Evolutionary conservation across 176 grass and related monocot genomes (phyloP).

Genomic region (Phragmites australis): DNA sequence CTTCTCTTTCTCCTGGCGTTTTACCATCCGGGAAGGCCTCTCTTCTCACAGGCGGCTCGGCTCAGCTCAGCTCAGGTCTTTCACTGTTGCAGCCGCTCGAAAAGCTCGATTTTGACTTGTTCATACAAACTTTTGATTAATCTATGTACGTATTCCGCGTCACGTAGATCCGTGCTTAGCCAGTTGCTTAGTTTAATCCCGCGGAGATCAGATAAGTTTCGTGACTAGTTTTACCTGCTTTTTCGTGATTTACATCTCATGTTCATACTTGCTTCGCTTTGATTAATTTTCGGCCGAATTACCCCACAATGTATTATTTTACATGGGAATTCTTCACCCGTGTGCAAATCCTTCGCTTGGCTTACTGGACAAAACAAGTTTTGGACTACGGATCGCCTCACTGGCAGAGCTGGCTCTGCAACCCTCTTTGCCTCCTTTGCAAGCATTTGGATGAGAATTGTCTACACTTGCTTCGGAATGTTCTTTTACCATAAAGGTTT

Average conservation of each 20-base stretch:
- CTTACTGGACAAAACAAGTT: not conserved
- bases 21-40: no score
- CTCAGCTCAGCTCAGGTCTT: no score
- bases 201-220: conserved; percentile 20
- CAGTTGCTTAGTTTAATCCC: not conserved
- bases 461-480: no score
- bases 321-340: no score
- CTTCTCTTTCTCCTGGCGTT: no score
- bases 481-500: no score
- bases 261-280: not conserved
- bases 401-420: no score
- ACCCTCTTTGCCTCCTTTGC: no score
- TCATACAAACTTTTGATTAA: conserved; percentile 10
- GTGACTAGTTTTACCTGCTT: not conserved
- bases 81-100: not conserved
- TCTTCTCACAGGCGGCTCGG: no score
- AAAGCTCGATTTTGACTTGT: conserved; percentile 38
- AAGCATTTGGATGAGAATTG: no score
- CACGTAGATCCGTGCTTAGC: conserved; percentile 31
- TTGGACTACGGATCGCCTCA: no score
- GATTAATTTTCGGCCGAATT: conserved; percentile 9
- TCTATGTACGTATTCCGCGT: not conserved
- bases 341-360: not conserved
- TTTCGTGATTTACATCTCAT: not conserved
- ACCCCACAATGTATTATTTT: not conserved